Percentiles rank a stretch among this genome's conserved stretches.
These are phyloP conservation scores for Filobasidium floriforme DNA, from an alignment of 768 basidiomycete genomes.

Conservation along the genomic window DNA sequence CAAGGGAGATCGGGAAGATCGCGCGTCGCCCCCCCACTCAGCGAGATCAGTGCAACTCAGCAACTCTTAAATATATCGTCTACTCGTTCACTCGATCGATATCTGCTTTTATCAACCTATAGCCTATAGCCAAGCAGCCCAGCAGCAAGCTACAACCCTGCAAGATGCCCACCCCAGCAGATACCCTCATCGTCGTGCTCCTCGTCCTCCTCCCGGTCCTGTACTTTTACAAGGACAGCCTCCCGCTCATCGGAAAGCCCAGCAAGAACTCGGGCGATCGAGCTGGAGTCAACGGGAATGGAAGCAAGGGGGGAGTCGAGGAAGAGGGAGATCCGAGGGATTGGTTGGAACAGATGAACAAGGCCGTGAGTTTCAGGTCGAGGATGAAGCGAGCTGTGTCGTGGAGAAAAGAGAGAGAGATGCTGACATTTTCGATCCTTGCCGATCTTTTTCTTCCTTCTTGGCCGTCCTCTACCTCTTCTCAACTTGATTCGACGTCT, in stretches of 20 bases:
- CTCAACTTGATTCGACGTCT: too few species aligned
- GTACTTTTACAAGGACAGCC: slow-evolving; percentile 36
- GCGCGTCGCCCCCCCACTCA: too few species aligned
- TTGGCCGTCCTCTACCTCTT: neutral
- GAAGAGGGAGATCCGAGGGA: slow-evolving; percentile 67
- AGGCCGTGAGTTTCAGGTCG: slow-evolving; percentile 58
- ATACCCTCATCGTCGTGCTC: slow-evolving; percentile 44
- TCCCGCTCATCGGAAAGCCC: slow-evolving; percentile 32
- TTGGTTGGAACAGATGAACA: slow-evolving; percentile 90
- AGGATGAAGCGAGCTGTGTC: neutral
- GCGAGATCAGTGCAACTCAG: too few species aligned
- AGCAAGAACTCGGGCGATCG: neutral
- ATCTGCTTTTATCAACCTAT: too few species aligned
- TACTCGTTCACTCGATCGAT: too few species aligned
- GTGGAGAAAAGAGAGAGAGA: neutral
- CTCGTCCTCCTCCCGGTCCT: slow-evolving; percentile 49
- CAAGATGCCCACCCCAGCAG: slow-evolving; percentile 39
- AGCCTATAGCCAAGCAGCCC: too few species aligned
- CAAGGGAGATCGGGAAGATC: too few species aligned
- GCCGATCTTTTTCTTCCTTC: slow-evolving; percentile 16
- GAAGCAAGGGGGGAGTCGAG: slow-evolving; percentile 3
- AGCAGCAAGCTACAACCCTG: too few species aligned
- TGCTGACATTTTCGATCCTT: neutral
- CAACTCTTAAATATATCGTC: too few species aligned
- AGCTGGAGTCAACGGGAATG: slow-evolving; percentile 10